Conservation (phyloP, 768 basidiomycete genomes). For the Boletus fagicola region DNA sequence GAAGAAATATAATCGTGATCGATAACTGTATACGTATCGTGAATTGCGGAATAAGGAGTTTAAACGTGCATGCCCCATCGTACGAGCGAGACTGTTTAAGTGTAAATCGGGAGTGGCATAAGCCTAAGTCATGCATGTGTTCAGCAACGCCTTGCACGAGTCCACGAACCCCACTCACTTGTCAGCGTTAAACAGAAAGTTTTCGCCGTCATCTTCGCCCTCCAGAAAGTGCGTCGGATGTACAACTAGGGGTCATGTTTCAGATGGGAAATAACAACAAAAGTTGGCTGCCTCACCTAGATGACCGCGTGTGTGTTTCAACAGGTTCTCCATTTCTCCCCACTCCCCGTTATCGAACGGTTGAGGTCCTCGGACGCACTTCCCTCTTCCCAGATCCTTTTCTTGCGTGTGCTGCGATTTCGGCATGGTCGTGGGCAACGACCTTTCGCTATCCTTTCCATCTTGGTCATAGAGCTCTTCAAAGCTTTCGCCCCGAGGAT, state of each 20-base stretch:
- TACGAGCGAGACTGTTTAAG: conserved; percentile 33
- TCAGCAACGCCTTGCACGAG: conserved; percentile 5
- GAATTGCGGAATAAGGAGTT: conserved; percentile 5
- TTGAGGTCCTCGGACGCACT: conserved; percentile 51
- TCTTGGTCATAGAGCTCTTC: conserved; percentile 23
- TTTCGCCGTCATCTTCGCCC: conserved; percentile 88
- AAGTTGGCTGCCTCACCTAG: conserved; percentile 55
- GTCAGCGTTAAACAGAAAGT: conserved; percentile 92
- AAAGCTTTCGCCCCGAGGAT: conserved; percentile 11
- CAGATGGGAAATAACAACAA: neutral
- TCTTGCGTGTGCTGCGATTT: conserved; percentile 33
- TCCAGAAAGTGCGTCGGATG: conserved; percentile 88
- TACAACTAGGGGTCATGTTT: conserved; percentile 50
- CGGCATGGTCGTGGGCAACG: conserved; percentile 10
- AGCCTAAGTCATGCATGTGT: conserved; percentile 36
- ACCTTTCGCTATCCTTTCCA: conserved; percentile 22
- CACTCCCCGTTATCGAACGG: conserved; percentile 81
- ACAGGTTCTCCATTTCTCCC: conserved; percentile 84
- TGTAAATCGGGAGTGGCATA: conserved; percentile 73
- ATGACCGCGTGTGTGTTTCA: conserved; percentile 79
- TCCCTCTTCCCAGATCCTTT: conserved; percentile 37
- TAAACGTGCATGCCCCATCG: neutral
- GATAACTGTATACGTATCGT: neutral
- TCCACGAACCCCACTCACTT: conserved; percentile 41
- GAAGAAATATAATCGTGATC: neutral